Evolutionary conservation across 1,284 basidiomycete genomes (phyloP).

Genomic region (Austroboletus novae-zelandiae): DNA sequence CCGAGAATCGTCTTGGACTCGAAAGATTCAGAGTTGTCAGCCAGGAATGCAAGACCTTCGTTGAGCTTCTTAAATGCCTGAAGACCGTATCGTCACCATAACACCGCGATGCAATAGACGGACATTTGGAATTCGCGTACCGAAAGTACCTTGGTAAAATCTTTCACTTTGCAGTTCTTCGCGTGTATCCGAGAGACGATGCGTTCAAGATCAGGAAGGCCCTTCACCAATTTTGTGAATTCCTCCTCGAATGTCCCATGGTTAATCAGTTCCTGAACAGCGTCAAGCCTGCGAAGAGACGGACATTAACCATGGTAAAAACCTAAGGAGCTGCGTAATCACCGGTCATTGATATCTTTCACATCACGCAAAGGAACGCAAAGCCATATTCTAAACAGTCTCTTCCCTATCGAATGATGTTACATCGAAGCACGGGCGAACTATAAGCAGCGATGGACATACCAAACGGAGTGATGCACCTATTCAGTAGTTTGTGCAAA

Average conservation of each 20-base stretch:
- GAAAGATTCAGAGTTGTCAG: slow-evolving; percentile 68
- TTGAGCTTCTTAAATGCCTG: slow-evolving; percentile 79
- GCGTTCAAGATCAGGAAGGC: slow-evolving; percentile 90
- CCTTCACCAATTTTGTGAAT: slow-evolving; percentile 75
- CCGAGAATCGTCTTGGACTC: slow-evolving; percentile 73
- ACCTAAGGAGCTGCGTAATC: slow-evolving; percentile 16
- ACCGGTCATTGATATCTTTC: slow-evolving; percentile 85
- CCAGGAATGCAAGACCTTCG: slow-evolving; percentile 62
- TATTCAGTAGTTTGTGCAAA: slow-evolving; percentile 76
- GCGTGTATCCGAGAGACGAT: slow-evolving; percentile 93
- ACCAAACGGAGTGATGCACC: slow-evolving; percentile 91
- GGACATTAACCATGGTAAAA: slow-evolving; percentile 15
- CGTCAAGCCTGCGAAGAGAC: slow-evolving; percentile 67
- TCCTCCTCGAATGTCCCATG: slow-evolving; percentile 73
- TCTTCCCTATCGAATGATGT: slow-evolving; percentile 59
- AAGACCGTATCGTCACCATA: background rate
- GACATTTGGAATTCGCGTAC: slow-evolving; percentile 41
- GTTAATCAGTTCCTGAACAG: slow-evolving; percentile 84
- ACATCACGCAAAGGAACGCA: slow-evolving; percentile 84
- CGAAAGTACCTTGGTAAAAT: slow-evolving; percentile 80
- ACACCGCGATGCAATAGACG: slow-evolving; percentile 4
- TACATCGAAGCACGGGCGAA: slow-evolving; percentile 10
- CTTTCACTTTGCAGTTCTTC: slow-evolving; percentile 80
- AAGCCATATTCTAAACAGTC: slow-evolving; percentile 92
- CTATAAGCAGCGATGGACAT: slow-evolving; percentile 23